These are phyloP conservation scores for Aureobasidium mangrovei DNA, from an alignment of 2,329 filamentous ascomycete species.

Conservation along the genomic window DNA sequence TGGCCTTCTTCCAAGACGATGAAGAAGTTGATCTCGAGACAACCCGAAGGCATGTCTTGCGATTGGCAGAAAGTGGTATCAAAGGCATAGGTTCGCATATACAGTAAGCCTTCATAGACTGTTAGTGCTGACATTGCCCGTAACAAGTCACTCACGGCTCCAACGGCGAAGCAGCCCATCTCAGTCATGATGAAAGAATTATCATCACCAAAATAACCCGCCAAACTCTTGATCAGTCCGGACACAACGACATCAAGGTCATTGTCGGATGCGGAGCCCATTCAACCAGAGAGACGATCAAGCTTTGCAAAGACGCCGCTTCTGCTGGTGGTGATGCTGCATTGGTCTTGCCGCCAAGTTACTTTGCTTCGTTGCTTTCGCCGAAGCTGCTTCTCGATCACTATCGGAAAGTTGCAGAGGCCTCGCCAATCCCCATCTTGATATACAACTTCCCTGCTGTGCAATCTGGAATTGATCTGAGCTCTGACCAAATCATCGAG, in stretches of 20 bases:
- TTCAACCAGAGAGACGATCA: conserved; percentile 63
- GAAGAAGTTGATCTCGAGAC: conserved; percentile 36
- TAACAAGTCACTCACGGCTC: conserved; percentile 58
- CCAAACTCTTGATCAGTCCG: conserved; percentile 57
- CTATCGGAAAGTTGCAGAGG: conserved; percentile 50
- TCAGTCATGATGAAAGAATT: conserved; percentile 61
- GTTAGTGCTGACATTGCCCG: too few relatives aligned
- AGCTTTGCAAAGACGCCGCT: conserved; percentile 60
- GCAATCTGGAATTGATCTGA: conserved; percentile 54
- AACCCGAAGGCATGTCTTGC: conserved; percentile 45
- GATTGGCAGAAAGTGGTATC: conserved; percentile 63
- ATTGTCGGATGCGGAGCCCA: conserved; percentile 69
- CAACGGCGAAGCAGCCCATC: conserved; percentile 75
- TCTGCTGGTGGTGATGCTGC: conserved; percentile 65
- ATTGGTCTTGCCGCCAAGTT: conserved; percentile 65
- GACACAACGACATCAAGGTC: conserved; percentile 57
- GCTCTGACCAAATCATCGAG: conserved; percentile 52
- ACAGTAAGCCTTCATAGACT: too few relatives aligned
- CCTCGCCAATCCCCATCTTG: conserved; percentile 55
- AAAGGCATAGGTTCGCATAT: conserved; percentile 49
- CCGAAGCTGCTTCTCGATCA: conserved; percentile 9
- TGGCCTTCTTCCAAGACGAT: conserved; percentile 36
- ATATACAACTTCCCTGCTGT: conserved; percentile 64
- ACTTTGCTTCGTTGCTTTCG: conserved; percentile 45
- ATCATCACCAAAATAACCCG: conserved; percentile 62